Evolutionary conservation across 345 rosid genomes (phyloP).

Genomic region (Eucalyptus cloeziana): DNA sequence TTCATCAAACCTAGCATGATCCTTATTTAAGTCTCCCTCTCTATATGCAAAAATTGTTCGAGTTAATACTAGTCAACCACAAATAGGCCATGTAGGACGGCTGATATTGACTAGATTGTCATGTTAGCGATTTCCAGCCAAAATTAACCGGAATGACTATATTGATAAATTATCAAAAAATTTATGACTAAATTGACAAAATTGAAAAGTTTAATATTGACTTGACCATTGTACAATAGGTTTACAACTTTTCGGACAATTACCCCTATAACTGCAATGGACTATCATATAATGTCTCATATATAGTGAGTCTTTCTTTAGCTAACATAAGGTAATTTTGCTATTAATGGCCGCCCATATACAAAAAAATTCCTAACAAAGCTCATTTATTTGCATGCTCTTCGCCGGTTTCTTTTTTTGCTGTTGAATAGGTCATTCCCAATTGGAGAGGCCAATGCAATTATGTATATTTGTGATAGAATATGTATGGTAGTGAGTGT

Average conservation of each 20-base stretch:
- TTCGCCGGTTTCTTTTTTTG: not conserved
- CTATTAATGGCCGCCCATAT: not conserved
- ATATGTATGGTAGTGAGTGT: too few relatives aligned
- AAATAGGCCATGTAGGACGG: not conserved
- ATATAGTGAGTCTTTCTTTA: not conserved
- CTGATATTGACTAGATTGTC: too few relatives aligned
- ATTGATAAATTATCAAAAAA: too few relatives aligned
- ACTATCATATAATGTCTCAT: not conserved
- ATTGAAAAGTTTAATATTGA: too few relatives aligned
- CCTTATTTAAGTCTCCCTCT: not conserved
- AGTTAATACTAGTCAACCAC: accelerated
- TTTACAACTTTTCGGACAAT: too few relatives aligned
- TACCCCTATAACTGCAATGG: too few relatives aligned
- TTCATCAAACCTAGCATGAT: not conserved
- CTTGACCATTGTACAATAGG: too few relatives aligned
- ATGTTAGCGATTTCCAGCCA: accelerated
- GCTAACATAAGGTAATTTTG: not conserved
- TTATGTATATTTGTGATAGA: too few relatives aligned
- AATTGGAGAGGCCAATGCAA: too few relatives aligned
- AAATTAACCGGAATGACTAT: too few relatives aligned
- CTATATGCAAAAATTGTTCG: not conserved
- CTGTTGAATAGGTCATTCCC: too few relatives aligned
- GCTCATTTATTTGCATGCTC: not conserved
- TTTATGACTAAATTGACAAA: too few relatives aligned
- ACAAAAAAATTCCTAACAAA: not conserved